Percentiles rank a stretch among this genome's conserved stretches.
phyloP scores from a whole-genome alignment of 805 yeast genomes.

The Lipomyces starkeyi region DNA sequence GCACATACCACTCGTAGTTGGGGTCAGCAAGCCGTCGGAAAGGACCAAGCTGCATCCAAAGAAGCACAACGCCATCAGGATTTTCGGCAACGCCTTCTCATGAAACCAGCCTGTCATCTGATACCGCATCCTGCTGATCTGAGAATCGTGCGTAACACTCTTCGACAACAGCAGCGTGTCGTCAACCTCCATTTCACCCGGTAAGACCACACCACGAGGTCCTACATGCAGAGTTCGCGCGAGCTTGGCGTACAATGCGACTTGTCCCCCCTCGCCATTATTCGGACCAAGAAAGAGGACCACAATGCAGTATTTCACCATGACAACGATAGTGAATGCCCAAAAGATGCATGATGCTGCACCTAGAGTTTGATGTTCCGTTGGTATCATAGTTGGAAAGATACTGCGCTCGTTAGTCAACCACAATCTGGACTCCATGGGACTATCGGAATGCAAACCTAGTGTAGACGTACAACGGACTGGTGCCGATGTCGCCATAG shows the following conservation, averaged over 20 bases:
- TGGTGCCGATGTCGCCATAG: conserved; percentile 68
- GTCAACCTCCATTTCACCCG: conserved; percentile 48
- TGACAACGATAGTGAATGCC: conserved; percentile 59
- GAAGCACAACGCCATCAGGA: conserved; percentile 50
- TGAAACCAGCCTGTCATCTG: conserved; percentile 39
- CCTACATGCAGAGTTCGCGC: conserved; percentile 54
- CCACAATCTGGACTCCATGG: too few relatives aligned
- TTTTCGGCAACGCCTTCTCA: conserved; percentile 40
- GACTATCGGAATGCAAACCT: conserved; percentile 30
- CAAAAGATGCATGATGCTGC: conserved; percentile 61
- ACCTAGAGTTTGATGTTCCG: conserved; percentile 54
- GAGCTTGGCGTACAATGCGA: conserved; percentile 65
- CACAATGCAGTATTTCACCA: conserved; percentile 57
- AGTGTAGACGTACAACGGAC: conserved; percentile 60
- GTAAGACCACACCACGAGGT: conserved; percentile 48
- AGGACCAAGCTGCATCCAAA: conserved; percentile 63
- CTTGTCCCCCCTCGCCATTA: conserved; percentile 67
- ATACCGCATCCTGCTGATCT: not conserved
- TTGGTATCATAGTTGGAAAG: conserved; percentile 46
- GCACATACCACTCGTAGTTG: conserved; percentile 56
- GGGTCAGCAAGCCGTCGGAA: conserved; percentile 66
- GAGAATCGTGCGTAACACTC: conserved; percentile 46
- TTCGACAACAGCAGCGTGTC: conserved; percentile 48
- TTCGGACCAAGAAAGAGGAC: conserved; percentile 60
- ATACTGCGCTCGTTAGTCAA: conserved; percentile 29